Conservation (phyloP, 73 alveolate species). For the Paramecium tetraurelia region DNA sequence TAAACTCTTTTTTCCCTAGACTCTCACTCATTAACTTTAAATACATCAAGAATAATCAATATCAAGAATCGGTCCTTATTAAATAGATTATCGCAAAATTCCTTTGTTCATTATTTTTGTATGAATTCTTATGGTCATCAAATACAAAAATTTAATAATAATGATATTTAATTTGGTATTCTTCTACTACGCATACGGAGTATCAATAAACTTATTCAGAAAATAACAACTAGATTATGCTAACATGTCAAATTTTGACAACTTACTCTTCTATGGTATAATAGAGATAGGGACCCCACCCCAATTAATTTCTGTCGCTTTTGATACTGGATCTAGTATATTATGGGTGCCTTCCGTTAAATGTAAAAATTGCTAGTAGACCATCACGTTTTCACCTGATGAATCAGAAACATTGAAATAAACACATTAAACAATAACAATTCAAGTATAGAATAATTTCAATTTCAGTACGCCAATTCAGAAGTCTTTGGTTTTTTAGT, state of each 20-base stretch:
- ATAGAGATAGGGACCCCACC: slow-evolving; percentile 76
- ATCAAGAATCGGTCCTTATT: too few relatives aligned
- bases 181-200: not conserved
- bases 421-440: not conserved
- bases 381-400: not conserved
- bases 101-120: too few relatives aligned
- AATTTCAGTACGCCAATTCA: slow-evolving; percentile 17
- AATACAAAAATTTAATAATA: not conserved
- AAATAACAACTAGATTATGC: not conserved
- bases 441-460: not conserved
- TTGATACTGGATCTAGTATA: slow-evolving; percentile 84
- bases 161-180: not conserved
- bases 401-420: not conserved
- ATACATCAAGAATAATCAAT: too few relatives aligned
- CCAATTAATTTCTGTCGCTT: slow-evolving; percentile 72
- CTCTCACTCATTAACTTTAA: too few relatives aligned
- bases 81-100: too few relatives aligned
- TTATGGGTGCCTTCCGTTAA: slow-evolving; percentile 76
- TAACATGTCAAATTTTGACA: slow-evolving; percentile 31
- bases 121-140: too few relatives aligned
- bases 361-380: not conserved
- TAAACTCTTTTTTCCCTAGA: not conserved
- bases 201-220: not conserved
- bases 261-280: slow-evolving; percentile 67
- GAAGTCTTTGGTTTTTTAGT: not conserved